These are phyloP conservation scores for Microbotryum lychnidis-dioicae DNA, from an alignment of 1,284 basidiomycete genomes.

Conservation along the genomic window DNA sequence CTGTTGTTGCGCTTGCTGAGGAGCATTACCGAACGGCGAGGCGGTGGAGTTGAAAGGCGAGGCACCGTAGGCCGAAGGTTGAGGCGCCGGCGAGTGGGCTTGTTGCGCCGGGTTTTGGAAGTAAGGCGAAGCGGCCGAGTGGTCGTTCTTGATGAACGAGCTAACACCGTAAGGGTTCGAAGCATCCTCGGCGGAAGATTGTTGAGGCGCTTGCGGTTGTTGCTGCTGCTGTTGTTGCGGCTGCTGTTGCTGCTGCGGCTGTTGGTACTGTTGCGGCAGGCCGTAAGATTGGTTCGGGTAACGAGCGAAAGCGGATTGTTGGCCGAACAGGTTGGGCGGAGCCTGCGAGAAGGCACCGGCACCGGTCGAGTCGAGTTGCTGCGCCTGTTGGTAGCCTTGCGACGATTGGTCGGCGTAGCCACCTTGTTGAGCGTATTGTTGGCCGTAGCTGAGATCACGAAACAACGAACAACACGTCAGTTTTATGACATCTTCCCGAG, in stretches of 20 bases:
- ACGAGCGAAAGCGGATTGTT: conserved; percentile 25
- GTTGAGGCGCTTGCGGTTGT: background rate
- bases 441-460: background rate
- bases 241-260: background rate
- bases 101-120: conserved; percentile 26
- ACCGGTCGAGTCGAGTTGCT: conserved; percentile 8
- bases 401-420: background rate
- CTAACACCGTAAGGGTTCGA: conserved; percentile 2
- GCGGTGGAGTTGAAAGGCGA: background rate
- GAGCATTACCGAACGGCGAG: too few species aligned
- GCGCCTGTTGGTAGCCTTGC: background rate
- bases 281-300: conserved; percentile 22
- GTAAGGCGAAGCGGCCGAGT: conserved; percentile 24
- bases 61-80: conserved; percentile 2
- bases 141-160: conserved; percentile 21
- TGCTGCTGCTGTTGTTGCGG: conserved; percentile 4
- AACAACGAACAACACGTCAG: conserved; percentile 1
- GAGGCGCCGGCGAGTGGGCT: conserved; percentile 29
- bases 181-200: conserved; percentile 2
- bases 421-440: background rate
- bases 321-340: conserved; percentile 28
- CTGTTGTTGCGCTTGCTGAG: background rate
- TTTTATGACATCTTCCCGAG: conserved; percentile 13
- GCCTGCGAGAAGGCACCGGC: conserved; percentile 21
- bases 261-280: conserved; percentile 16